phyloP scores from a whole-genome alignment of 148 eudicot genomes.

The Fallopia convolvulus region DNA sequence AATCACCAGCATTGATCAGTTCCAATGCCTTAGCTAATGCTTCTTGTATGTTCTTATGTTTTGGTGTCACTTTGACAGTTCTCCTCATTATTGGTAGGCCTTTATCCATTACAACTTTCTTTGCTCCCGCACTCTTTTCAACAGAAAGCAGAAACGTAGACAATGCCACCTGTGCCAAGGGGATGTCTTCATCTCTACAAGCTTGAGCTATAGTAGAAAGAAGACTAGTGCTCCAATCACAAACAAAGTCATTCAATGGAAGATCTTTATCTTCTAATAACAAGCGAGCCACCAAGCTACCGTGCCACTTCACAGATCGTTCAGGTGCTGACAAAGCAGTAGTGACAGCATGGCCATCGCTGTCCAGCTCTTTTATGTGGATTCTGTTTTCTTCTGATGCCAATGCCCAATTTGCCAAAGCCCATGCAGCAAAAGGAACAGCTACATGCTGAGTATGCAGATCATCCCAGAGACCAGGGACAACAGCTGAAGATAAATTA shows the following conservation, averaged over 20 bases:
- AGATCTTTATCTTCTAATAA: conserved; percentile 70
- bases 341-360: conserved; percentile 84
- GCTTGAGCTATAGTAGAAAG: conserved; percentile 85
- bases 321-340: conserved; percentile 88
- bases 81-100: conserved; percentile 82
- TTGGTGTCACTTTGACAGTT: conserved; percentile 59
- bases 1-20: conserved; percentile 47
- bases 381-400: conserved; percentile 75
- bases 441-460: conserved; percentile 94
- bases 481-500: conserved; percentile 62
- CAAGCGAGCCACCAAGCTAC: conserved; percentile 81
- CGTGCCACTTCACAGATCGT: conserved; percentile 98
- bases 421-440: conserved; percentile 98
- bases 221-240: conserved; percentile 87
- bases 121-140: conserved; percentile 65
- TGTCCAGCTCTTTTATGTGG: conserved; percentile 88
- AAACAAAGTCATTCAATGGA: conserved; percentile 64
- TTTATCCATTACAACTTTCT: conserved; percentile 67
- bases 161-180: conserved; percentile 75
- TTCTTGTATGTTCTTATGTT: conserved; percentile 76
- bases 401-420: conserved; percentile 96
- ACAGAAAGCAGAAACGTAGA: conserved; percentile 82
- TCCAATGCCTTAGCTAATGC: conserved; percentile 81
- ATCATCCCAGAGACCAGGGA: conserved; percentile 99
- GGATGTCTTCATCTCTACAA: conserved; percentile 67